Evolutionary conservation across 495 filamentous ascomycete species (phyloP), one percentile per base, ranked within the genome.

Genomic region (Rhizodiscina lignyota): DNA sequence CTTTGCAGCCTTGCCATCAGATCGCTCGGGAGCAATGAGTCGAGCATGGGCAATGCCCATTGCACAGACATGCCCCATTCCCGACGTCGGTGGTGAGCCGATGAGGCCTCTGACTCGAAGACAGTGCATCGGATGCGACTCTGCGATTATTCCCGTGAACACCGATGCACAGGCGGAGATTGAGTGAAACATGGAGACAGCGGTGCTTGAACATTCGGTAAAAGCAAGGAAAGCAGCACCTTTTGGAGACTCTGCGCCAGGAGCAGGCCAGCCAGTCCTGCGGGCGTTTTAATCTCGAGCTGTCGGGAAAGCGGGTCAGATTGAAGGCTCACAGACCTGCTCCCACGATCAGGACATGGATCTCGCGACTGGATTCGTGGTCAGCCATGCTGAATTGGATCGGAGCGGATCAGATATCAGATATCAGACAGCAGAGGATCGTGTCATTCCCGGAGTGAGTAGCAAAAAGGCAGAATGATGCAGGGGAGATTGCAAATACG

Each of bases 1-100:
- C n/a, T 30, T 17, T 30, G 21, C 2, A 37, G 17, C 8, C 35
- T 21, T 13, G 16, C 21, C 8, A 37, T 15, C 11, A 30, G 17
- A 6, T 37, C 35, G 35, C 13, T 16, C 2, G 24, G 35, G 22
- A 30, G 15, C 12, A 21, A 29, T 8, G 28, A 21, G 4, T 11
- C 12, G 10, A 37, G 15, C 21, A 37, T 6, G 2, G 21, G 24
- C 11, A 37, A 12, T 6, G 22, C 35, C 35, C 21, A 37, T 27
- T 37, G 23, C 8, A 37, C 26, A 8, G 35, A 37, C 35, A 37
- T 37, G 16, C 35, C 35, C 35, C 35, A 37, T 30, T 37, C 35
- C 16, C 35, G 35, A 11, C 22, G 11, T n/a, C 35, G 21, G 35
- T 37, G 30, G 23, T 32, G 35, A 12, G 35, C 18, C 10, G 35